These are phyloP conservation scores for Eustoma russellianum DNA, from an alignment of 257 asterid genomes.

Conservation along the genomic window DNA sequence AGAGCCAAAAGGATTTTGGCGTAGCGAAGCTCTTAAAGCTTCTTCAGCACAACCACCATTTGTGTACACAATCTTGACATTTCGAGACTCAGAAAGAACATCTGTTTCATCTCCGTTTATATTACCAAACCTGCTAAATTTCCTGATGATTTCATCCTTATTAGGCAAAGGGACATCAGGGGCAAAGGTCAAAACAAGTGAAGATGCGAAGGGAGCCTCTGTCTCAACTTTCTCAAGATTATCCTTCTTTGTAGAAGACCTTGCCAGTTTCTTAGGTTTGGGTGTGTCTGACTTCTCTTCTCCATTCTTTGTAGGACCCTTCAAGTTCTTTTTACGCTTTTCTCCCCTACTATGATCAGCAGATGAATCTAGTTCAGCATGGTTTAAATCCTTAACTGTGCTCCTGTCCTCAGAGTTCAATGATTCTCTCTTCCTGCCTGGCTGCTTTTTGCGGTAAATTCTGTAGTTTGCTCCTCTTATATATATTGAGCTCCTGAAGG, in stretches of 20 bases:
- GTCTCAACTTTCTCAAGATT: slow-evolving; percentile 10
- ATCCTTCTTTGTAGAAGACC: neutral
- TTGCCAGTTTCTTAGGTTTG: slow-evolving; percentile 24
- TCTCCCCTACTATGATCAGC: neutral
- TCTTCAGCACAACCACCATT: slow-evolving; percentile 35
- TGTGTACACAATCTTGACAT: slow-evolving; percentile 26
- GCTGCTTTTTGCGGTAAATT: slow-evolving; percentile 10
- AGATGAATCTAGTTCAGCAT: slow-evolving; percentile 10
- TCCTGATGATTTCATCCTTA: slow-evolving; percentile 34
- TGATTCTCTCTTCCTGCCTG: slow-evolving; percentile 29
- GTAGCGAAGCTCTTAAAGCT: slow-evolving; percentile 38
- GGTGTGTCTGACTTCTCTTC: slow-evolving; percentile 10
- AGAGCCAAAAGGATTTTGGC: slow-evolving; percentile 31
- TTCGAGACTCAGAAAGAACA: slow-evolving; percentile 23
- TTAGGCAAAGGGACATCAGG: slow-evolving; percentile 44
- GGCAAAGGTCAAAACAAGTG: slow-evolving; percentile 32
- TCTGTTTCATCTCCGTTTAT: slow-evolving; percentile 35
- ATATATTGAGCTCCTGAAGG: slow-evolving; percentile 42
- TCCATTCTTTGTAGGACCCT: neutral
- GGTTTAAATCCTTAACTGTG: neutral
- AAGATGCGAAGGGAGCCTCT: slow-evolving; percentile 14
- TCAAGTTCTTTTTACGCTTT: too few relatives aligned
- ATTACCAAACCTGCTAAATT: slow-evolving; percentile 42
- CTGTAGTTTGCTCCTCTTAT: slow-evolving; percentile 25
- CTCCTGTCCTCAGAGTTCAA: slow-evolving; percentile 11